These are phyloP conservation scores for Tetrapisispora nanseiensis DNA, from an alignment of 805 yeast species.

Conservation along the genomic window DNA sequence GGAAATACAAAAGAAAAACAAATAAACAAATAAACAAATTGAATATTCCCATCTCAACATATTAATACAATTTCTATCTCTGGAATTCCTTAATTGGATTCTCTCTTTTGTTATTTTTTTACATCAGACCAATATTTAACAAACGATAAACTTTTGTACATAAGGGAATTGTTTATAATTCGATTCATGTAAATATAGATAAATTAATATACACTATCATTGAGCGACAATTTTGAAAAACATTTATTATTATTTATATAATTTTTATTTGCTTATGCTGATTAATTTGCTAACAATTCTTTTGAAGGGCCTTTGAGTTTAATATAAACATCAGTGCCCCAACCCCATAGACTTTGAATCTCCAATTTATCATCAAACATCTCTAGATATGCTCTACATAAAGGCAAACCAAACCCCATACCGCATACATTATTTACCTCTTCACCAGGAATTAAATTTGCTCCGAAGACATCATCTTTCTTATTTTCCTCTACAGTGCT, in stretches of 20 bases:
- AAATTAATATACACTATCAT: not conserved
- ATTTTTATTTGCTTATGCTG: too few species aligned
- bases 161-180: too few species aligned
- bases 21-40: too few species aligned
- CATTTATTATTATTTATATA: not conserved
- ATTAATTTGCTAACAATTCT: conserved; percentile 1
- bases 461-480: conserved; percentile 32
- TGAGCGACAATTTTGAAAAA: not conserved
- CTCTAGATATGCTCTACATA: conserved; percentile 66
- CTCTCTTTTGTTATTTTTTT: too few species aligned
- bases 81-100: too few species aligned
- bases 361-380: conserved; percentile 62
- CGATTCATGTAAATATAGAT: conserved; percentile 1
- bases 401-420: conserved; percentile 91
- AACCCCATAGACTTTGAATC: conserved; percentile 61
- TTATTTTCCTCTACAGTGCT: conserved; percentile 43
- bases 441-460: conserved; percentile 60
- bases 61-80: too few species aligned
- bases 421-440: conserved; percentile 71
- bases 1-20: too few species aligned
- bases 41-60: too few species aligned
- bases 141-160: too few species aligned
- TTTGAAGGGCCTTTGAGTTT: conserved; percentile 32
- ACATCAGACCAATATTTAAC: too few species aligned
- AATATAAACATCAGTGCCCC: conserved; percentile 72